These are phyloP conservation scores for Danielia oregonensis DNA, from an alignment of 805 yeast genomes.

Conservation along the genomic window DNA sequence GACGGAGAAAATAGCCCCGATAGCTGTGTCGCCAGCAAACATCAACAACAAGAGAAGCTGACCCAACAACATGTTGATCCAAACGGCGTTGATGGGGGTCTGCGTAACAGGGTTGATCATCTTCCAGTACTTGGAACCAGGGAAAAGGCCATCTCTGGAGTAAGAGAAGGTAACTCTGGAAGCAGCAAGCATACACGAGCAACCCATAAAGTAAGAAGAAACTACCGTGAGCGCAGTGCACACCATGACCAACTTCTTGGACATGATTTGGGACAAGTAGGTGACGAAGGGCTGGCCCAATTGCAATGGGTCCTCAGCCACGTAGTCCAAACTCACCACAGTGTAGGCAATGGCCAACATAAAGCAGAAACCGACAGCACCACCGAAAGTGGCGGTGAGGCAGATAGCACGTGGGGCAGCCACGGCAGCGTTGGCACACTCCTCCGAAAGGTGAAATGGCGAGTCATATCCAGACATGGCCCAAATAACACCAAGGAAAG, in stretches of 20 bases:
- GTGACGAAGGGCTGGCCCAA: constrained; percentile 60
- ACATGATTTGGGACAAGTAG: constrained; percentile 47
- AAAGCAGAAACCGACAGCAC: constrained; percentile 52
- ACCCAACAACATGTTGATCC: constrained; percentile 54
- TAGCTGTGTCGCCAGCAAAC: constrained; percentile 63
- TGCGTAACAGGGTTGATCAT: constrained; percentile 47
- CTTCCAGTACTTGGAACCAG: constrained; percentile 48
- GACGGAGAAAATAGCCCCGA: constrained; percentile 68
- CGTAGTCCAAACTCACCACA: constrained; percentile 44
- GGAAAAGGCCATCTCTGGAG: constrained; percentile 66
- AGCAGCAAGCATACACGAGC: constrained; percentile 60
- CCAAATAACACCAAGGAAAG: constrained; percentile 63
- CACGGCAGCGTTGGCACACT: constrained; percentile 56
- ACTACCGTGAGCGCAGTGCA: constrained; percentile 43
- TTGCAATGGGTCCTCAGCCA: constrained; percentile 46
- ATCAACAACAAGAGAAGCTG: constrained; percentile 52
- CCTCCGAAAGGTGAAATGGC: constrained; percentile 74
- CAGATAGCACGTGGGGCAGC: constrained; percentile 71
- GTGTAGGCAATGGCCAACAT: constrained; percentile 63
- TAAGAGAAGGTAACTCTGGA: constrained; percentile 66
- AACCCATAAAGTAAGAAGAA: constrained; percentile 49
- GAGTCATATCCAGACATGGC: constrained; percentile 75
- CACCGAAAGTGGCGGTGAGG: constrained; percentile 53
- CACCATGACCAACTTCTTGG: constrained; percentile 36
- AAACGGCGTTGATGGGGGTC: constrained; percentile 65